These are phyloP conservation scores for Tuber indicum DNA, from an alignment of 495 filamentous ascomycete species.

Conservation along the genomic window DNA sequence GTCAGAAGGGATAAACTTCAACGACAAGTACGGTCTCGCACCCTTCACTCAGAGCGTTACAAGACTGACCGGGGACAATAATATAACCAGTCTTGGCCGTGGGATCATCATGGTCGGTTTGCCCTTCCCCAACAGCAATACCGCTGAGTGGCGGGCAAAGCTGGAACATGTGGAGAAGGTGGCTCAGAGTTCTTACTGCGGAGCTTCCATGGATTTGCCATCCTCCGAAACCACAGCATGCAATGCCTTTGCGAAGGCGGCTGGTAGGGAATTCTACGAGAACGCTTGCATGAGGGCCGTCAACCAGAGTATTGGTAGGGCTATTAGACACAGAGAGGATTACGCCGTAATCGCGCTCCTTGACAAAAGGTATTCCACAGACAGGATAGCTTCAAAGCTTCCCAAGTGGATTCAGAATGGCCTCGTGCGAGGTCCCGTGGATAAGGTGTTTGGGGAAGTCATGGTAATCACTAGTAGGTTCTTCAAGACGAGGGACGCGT, in stretches of 20 bases:
- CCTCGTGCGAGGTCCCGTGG: constrained; percentile 48
- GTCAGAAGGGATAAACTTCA: constrained; percentile 97
- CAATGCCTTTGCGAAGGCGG: constrained; percentile 52
- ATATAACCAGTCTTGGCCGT: constrained; percentile 57
- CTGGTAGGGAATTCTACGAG: constrained; percentile 78
- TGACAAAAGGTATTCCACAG: constrained; percentile 65
- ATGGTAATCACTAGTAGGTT: constrained; percentile 54
- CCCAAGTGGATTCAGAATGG: constrained; percentile 79
- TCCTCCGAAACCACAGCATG: constrained; percentile 16
- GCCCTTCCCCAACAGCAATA: constrained; percentile 86
- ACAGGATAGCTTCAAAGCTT: constrained; percentile 67
- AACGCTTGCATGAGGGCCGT: constrained; percentile 95
- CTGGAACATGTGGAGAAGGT: constrained; percentile 76
- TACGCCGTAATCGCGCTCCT: constrained; percentile 86
- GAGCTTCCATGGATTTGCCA: constrained; percentile 3
- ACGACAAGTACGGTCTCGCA: constrained; percentile 51
- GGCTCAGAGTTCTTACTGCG: constrained; percentile 41
- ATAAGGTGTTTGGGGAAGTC: constrained; percentile 50
- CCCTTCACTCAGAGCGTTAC: neutral
- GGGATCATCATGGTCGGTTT: constrained; percentile 84
- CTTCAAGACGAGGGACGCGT: constrained; percentile 48
- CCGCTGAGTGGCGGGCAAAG: constrained; percentile 86
- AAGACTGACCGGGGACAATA: neutral
- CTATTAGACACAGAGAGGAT: constrained; percentile 79
- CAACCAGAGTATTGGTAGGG: constrained; percentile 90